These are phyloP conservation scores for Radiomyces spectabilis DNA, from an alignment of 192 early-diverging fungal genomes.

Conservation along the genomic window DNA sequence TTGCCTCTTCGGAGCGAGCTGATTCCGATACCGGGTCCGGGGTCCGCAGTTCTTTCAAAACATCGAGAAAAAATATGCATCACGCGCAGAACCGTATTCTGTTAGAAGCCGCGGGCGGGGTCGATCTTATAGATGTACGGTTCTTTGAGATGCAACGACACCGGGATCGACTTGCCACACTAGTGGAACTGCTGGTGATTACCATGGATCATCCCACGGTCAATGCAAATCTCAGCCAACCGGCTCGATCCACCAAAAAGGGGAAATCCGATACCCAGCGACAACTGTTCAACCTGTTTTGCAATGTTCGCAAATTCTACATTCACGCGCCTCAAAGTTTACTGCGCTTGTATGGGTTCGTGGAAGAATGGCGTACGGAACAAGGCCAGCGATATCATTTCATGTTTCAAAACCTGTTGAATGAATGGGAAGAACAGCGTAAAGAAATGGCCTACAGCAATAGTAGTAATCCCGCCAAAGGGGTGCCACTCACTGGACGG, in stretches of 20 bases:
- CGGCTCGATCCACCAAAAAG: constrained; percentile 23
- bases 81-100: constrained; percentile 1
- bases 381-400: constrained; percentile 56
- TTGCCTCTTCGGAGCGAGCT: background rate
- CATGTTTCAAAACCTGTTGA: constrained; percentile 59
- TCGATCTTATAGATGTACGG: constrained; percentile 3
- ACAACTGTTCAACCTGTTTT: constrained; percentile 40
- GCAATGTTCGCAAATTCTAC: constrained; percentile 35
- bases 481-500: constrained; percentile 1
- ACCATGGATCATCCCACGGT: constrained; percentile 34
- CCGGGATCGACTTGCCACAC: background rate
- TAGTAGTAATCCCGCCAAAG: background rate
- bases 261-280: background rate
- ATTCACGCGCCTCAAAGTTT: constrained; percentile 54
- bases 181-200: constrained; percentile 28
- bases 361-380: constrained; percentile 72
- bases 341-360: constrained; percentile 63
- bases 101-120: constrained; percentile 4
- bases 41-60: constrained; percentile 16
- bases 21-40: constrained; percentile 29
- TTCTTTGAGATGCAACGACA: constrained; percentile 1
- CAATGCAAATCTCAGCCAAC: constrained; percentile 35
- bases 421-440: constrained; percentile 57
- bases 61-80: constrained; percentile 1
- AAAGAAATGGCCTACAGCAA: constrained; percentile 7